Conservation (phyloP, 371 early-diverging fungal genomes). For the Parasitella parasitica region DNA sequence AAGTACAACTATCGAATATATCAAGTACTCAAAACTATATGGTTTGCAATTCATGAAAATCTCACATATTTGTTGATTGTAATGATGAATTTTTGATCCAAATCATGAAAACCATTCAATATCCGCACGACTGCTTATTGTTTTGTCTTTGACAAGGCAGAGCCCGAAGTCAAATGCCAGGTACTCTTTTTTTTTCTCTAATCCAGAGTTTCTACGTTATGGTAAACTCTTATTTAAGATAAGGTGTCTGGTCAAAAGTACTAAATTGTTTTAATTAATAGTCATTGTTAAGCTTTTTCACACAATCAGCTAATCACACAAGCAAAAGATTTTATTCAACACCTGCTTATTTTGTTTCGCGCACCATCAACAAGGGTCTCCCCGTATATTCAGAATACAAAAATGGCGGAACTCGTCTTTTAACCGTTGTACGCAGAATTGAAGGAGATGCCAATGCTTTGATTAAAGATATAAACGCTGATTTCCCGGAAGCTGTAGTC, state of each 20-base stretch:
- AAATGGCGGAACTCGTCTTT: constrained; percentile 64
- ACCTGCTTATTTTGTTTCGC: constrained; percentile 52
- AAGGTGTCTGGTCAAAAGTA: not conserved
- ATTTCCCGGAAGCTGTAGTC: constrained; percentile 41
- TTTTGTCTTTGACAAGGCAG: not conserved
- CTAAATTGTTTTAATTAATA: not conserved
- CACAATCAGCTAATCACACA: constrained; percentile 9
- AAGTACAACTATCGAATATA: not conserved
- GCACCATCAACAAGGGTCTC: constrained; percentile 61
- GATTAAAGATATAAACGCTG: constrained; percentile 32
- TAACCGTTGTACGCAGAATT: constrained; percentile 74
- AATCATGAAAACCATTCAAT: not conserved
- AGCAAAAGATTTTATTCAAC: constrained; percentile 33
- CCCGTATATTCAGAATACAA: constrained; percentile 77
- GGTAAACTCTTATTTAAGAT: not conserved
- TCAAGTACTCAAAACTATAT: not conserved
- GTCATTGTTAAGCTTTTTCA: constrained; percentile 21
- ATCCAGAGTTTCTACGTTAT: not conserved
- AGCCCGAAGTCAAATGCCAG: not conserved
- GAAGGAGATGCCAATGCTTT: constrained; percentile 68
- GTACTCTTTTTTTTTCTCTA: not conserved
- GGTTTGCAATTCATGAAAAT: not conserved
- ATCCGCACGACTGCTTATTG: not conserved
- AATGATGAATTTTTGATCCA: not conserved
- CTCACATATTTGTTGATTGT: not conserved